Evolutionary conservation across 257 asterid genomes (phyloP), one percentile per base, ranked within the genome.

Genomic region (Osmanthus fragrans): DNA sequence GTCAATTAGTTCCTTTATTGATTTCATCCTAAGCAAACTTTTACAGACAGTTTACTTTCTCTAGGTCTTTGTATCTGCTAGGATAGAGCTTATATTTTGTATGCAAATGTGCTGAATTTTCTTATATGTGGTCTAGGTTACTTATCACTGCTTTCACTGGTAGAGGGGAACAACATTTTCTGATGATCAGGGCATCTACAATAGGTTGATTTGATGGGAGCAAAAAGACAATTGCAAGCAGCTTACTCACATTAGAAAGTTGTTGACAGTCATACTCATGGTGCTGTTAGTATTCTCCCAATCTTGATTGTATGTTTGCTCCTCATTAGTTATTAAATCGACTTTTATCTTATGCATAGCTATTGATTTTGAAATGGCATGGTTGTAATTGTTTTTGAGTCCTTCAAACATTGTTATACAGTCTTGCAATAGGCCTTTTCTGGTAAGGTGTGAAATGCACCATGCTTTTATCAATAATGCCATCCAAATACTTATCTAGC

Each of bases 201-300:
- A 92, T 75, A 83, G 94, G 82, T 80, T 92, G 92, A 92, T 96
- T 49, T 92, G 96, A 96, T 90, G 97, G 96, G 97, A 92, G 85
- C 97, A 90, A 76, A 78, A 89, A 73, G 97, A 92, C 60, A 88
- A 40, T 77, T 94, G 97, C 82, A 85, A 92, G 82, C 96, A 90
- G 82, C 96, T 90, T 83, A 90, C 97, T 40, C 90, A 88, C 81
- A 90, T 89, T 77, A 88, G 96, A 79, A 92, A 92, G 87, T 90
- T 92, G 84, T 89, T 92, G 69, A 91, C 94, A 0, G 91, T 90
- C 67, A 93, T 88, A 34, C 96, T 92, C n/a, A 86, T 92, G 65
- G 94, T 91, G 72, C 80, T 90, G 96, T 91, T 87, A 88, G 96
- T 80, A 65, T 40, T 70, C 16, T 33, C 42, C 30, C 56, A 19